A percentile compares a stretch with the other conserved stretches of the same genome.
These are phyloP conservation scores for Nigrograna mackinnonii DNA, from an alignment of 2,329 filamentous ascomycete genomes.

Conservation along the genomic window DNA sequence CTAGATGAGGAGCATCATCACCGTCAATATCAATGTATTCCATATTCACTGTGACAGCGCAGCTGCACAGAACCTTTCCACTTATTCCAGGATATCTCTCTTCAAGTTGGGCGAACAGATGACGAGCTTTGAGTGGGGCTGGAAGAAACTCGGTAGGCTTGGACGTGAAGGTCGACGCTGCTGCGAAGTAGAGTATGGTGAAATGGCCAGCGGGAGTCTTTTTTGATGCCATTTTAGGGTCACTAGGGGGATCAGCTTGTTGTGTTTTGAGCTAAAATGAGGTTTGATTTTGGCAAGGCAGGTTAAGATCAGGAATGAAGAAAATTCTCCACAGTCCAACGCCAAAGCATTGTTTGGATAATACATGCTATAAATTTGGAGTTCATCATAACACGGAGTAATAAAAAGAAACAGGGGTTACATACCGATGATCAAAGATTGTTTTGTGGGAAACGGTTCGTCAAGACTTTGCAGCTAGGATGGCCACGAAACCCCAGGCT, in stretches of 20 bases:
- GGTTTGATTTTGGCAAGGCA: neutral
- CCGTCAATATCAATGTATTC: constrained; percentile 76
- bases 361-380: constrained; percentile 53
- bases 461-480: neutral
- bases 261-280: neutral
- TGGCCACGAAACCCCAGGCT: too few relatives aligned
- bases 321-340: constrained; percentile 31
- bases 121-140: constrained; percentile 65
- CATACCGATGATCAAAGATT: neutral
- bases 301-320: constrained; percentile 31
- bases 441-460: too few relatives aligned
- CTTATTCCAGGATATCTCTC: constrained; percentile 70
- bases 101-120: constrained; percentile 71
- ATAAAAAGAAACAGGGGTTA: neutral
- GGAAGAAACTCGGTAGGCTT: constrained; percentile 67
- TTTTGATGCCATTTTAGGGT: constrained; percentile 38
- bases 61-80: constrained; percentile 69
- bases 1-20: constrained; percentile 48
- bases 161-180: constrained; percentile 71
- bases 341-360: constrained; percentile 45
- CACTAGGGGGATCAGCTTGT: constrained; percentile 22
- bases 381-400: constrained; percentile 35
- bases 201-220: constrained; percentile 68
- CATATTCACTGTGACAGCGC: constrained; percentile 78
- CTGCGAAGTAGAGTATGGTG: constrained; percentile 81